Percentiles rank a stretch among this genome's conserved stretches.
phyloP scores from a whole-genome alignment of 805 yeast genomes.

The Candida ulmi region DNA sequence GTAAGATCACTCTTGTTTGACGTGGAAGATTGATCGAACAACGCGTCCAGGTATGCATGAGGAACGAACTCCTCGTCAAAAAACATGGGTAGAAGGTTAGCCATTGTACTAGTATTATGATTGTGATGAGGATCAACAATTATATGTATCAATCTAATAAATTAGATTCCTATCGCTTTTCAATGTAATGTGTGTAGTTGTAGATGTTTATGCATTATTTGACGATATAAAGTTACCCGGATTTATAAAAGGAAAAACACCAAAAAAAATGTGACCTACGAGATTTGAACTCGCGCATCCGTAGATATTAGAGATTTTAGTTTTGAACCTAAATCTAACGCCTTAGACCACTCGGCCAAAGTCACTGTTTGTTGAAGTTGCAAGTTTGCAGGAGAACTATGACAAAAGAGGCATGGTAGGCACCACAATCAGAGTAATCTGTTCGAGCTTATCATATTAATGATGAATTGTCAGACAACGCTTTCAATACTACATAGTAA shows the following conservation, averaged over 20 bases:
- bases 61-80: constrained; percentile 64
- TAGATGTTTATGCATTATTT: not conserved
- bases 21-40: constrained; percentile 34
- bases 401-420: too few relatives aligned
- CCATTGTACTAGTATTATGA: constrained; percentile 6
- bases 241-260: not conserved
- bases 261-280: not conserved
- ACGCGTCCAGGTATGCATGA: constrained; percentile 57
- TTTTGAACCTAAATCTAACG: constrained; percentile 1
- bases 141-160: too few relatives aligned
- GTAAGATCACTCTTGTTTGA: constrained; percentile 6
- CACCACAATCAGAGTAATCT: too few relatives aligned
- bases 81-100: constrained; percentile 56
- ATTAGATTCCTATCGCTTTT: too few relatives aligned
- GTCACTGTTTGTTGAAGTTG: not conserved
- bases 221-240: not conserved
- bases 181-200: too few relatives aligned
- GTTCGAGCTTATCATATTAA: too few relatives aligned
- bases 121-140: too few relatives aligned
- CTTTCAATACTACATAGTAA: too few relatives aligned
- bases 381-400: too few relatives aligned
- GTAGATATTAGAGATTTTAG: constrained; percentile 1
- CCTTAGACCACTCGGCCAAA: constrained; percentile 3
- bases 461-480: too few relatives aligned
- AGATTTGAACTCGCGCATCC: constrained; percentile 3